Base-by-base conservation (phyloP, 2,329 filamentous ascomycete genomes). In the Penicillium sp. region DNA sequence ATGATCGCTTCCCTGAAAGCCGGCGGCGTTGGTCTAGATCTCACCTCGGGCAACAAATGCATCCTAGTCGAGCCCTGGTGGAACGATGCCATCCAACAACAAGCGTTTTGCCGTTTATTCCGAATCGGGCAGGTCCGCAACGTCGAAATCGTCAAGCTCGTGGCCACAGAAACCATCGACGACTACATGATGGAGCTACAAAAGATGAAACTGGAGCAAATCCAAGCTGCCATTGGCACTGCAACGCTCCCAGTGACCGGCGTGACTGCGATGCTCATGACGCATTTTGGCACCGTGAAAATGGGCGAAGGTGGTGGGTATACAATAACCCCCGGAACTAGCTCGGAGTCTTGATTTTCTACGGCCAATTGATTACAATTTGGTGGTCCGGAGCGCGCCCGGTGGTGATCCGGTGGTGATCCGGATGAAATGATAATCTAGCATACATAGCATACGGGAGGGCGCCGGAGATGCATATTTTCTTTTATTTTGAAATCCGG, bases 61-160 rank as follows among this genome's bases (percentile, higher is more conserved):
- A 82, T 85, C 20, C 70, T 81, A 0, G 52, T 82, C 0, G 82
- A 86, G 30, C 70, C 75, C 0, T 85, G 82, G 81, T 90, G 83
- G 83, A 89, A 90, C 56, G 69, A 69, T 1, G 74, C 79, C 0
- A 68, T 77, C 0, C 85, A 90, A 62, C 73, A 83, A n/a, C 88
- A 68, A 67, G 78, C 78, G 1, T 83, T 83, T 64, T 81, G 77
- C 1, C 81, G 88, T 0, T 81, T 90, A 0, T 82, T 81, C 62
- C 79, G 88, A 5, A 83, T 86, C 2, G 87, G 87, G 0, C 89
- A 93, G 60, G 60, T 65, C 0, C 81, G 85, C 43, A 73, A 82
- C 33, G 85, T 86, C 0, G 73, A 82, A 11, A 79, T 88, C 57
- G 77, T 82, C 0, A 78, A 84, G 0, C 75, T 91, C 33, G 69